Evolutionary conservation across 192 early-diverging fungal genomes (phyloP).

Genomic region (Entomortierella parvispora): DNA sequence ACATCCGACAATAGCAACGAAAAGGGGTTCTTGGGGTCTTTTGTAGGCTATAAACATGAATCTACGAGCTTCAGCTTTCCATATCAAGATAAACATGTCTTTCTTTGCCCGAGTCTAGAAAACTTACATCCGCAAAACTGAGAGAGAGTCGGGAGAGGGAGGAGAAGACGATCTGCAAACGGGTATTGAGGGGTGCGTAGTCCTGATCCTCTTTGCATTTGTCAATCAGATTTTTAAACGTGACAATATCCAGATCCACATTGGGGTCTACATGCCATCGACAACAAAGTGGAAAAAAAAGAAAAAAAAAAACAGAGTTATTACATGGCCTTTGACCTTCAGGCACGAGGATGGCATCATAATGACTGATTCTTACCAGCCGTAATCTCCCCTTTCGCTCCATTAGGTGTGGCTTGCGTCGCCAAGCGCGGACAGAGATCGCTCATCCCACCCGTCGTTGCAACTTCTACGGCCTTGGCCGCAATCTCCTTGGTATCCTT

Average conservation of each 20-base stretch:
- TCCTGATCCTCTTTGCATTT: conserved; percentile 31
- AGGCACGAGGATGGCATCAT: neutral
- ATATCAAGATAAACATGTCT: neutral
- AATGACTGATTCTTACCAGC: conserved; percentile 18
- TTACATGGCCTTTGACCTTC: neutral
- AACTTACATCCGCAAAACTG: conserved; percentile 50
- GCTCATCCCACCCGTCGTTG: conserved; percentile 9
- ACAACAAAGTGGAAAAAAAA: neutral
- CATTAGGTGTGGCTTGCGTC: neutral
- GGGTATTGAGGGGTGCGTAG: conserved; percentile 14
- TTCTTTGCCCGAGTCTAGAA: neutral
- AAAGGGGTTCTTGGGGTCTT: conserved; percentile 37
- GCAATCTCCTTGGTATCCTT: conserved; percentile 40
- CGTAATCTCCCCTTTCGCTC: conserved; percentile 27
- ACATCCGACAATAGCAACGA: conserved; percentile 47
- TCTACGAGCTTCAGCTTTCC: too few species aligned
- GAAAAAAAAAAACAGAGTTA: neutral
- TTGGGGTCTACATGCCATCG: conserved; percentile 10
- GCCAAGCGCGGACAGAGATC: conserved; percentile 35
- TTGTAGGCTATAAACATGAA: conserved; percentile 43
- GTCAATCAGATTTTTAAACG: conserved; percentile 35
- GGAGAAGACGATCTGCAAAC: conserved; percentile 36
- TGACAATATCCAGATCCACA: conserved; percentile 40
- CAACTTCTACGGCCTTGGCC: conserved; percentile 27
- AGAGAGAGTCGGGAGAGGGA: conserved; percentile 44